Base-by-base conservation (phyloP, 768 basidiomycete species). In the Trametes meyenii region DNA sequence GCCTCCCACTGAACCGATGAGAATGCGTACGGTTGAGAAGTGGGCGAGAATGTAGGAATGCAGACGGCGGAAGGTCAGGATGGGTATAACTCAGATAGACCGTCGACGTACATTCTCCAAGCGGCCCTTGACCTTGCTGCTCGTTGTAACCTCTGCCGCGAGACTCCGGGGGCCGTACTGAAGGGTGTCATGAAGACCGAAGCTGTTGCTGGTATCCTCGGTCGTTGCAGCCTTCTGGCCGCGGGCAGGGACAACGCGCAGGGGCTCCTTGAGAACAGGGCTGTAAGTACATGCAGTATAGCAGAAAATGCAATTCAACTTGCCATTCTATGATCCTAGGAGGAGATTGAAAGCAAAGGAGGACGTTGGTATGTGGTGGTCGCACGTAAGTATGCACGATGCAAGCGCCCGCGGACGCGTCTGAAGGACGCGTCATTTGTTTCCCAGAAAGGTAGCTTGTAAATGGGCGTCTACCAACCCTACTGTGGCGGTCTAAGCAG, bases 101-200 rank as follows among this genome's bases (percentile, higher is more conserved):
- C 36, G 26, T 24, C 29, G 24, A 72, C 88, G 55, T 63, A 96
- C 96, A 67, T 87, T 89, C 70, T 91, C 84, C 29, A 98, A 77
- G 49, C 96, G 82, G 6, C 82, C 76, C 74, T 87, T 86, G 46
- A 97, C 71, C 5, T 80, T 77, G 68, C 81, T 81, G 38, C 81
- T 80, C 11, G 85, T 79, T 63, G 87, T 83, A 12, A 87, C 79
- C 68, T 94, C 89, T 19, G 88, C 82, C 0, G 90, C 89, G 63
- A 98, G 82, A 68, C 81, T 92, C 61, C 90, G 85, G 21, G 88
- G 86, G 3, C 96, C 96, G 75, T 96, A 86, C 53, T 85, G 82
- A 57, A 99, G 82, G 3, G 92, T 86, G 73, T 98, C 94, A 73
- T 97, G 96, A 1, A 94, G 80, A 42, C 95, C 96, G 55, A 92